These are phyloP conservation scores for Hanseniaspora clermontiae DNA, from an alignment of 805 yeast genomes.

Conservation along the genomic window DNA sequence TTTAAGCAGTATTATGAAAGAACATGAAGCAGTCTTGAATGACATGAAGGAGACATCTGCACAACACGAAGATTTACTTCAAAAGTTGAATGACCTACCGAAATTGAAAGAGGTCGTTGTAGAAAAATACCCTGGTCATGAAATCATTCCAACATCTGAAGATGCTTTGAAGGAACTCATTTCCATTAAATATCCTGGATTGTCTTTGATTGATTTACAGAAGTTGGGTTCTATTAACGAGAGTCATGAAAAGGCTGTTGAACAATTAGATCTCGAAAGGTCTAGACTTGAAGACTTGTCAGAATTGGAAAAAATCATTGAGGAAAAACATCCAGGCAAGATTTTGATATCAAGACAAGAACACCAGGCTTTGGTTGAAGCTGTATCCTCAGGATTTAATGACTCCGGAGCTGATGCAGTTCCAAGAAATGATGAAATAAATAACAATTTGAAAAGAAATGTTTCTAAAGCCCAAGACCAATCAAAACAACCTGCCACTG, in stretches of 20 bases:
- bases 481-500: too few species aligned
- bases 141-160: neutral
- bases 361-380: neutral
- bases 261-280: neutral
- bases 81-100: neutral
- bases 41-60: neutral
- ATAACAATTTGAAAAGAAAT: too few species aligned
- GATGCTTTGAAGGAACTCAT: neutral
- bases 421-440: too few species aligned
- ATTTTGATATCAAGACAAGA: neutral
- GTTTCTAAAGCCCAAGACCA: too few species aligned
- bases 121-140: neutral
- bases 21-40: neutral
- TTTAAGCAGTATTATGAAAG: neutral
- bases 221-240: neutral
- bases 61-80: neutral
- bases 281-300: neutral
- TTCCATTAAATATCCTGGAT: neutral
- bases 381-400: neutral
- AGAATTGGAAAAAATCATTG: neutral
- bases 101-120: neutral
- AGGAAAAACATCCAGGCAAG: neutral
- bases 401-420: too few species aligned
- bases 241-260: neutral
- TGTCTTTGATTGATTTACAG: neutral